Percentiles rank a stretch among this genome's conserved stretches.
Conservation (phyloP, 768 basidiomycete species). For the Boletales sp. region DNA sequence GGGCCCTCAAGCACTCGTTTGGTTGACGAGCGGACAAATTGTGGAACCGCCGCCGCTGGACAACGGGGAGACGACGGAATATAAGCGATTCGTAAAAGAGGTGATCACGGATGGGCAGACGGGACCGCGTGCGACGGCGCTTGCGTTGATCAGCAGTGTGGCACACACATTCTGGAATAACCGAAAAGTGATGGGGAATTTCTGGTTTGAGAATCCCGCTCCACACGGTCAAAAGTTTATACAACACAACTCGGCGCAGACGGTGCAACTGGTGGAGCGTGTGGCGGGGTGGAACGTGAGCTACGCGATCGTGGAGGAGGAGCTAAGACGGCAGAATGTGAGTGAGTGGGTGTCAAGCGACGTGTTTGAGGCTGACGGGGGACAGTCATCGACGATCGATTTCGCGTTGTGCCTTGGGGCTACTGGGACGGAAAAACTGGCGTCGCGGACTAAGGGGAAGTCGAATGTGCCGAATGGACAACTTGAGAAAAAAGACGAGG, state of each 20-base stretch:
- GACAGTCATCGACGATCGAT: constrained; percentile 99
- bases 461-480: constrained; percentile 38
- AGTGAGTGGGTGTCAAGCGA: constrained; percentile 32
- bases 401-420: constrained; percentile 93
- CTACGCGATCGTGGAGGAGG: constrained; percentile 84
- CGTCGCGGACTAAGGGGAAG: constrained; percentile 76
- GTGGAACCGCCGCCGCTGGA: constrained; percentile 86
- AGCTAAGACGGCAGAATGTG: constrained; percentile 94
- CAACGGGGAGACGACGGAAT: constrained; percentile 94
- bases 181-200: constrained; percentile 65
- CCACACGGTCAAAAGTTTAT: constrained; percentile 54
- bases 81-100: constrained; percentile 92
- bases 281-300: constrained; percentile 89
- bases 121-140: constrained; percentile 84
- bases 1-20: constrained; percentile 87
- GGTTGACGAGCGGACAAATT: constrained; percentile 86
- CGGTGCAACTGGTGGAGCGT: constrained; percentile 82
- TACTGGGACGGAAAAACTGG: constrained; percentile 75
- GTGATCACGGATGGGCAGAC: constrained; percentile 94
- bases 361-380: too few relatives aligned
- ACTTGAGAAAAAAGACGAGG: constrained; percentile 96
- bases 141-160: constrained; percentile 84
- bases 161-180: constrained; percentile 78
- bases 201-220: constrained; percentile 67
- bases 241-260: constrained; percentile 72